Percentiles rank a stretch among this genome's conserved stretches.
These are phyloP conservation scores for Penicillium sp. DNA, from an alignment of 2,329 filamentous ascomycete species.

Conservation along the genomic window DNA sequence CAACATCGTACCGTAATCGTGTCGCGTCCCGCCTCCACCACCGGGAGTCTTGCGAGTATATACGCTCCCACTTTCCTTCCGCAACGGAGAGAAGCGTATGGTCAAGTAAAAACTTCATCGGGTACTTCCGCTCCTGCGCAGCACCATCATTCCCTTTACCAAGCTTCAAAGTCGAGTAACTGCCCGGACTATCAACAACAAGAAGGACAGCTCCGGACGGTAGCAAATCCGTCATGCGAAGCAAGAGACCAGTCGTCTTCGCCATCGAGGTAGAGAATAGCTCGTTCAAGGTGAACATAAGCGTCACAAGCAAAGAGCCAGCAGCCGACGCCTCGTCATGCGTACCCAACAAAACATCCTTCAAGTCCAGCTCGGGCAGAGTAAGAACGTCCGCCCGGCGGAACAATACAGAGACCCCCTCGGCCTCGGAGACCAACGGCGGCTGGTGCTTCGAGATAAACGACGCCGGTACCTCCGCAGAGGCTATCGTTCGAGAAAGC, in stretches of 20 bases:
- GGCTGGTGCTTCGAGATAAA: constrained; percentile 30
- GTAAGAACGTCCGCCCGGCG: constrained; percentile 52
- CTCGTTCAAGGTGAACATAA: constrained; percentile 95
- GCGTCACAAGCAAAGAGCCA: constrained; percentile 61
- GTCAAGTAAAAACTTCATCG: constrained; percentile 90
- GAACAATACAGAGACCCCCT: constrained; percentile 38
- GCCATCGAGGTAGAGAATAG: constrained; percentile 76
- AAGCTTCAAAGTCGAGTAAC: constrained; percentile 78
- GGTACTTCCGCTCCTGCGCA: constrained; percentile 61
- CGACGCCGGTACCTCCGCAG: constrained; percentile 28
- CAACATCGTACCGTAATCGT: constrained; percentile 72
- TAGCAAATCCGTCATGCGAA: constrained; percentile 61
- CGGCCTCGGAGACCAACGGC: constrained; percentile 24
- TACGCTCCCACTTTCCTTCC: constrained; percentile 64
- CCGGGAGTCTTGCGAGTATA: constrained; percentile 70
- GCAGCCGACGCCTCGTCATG: not conserved
- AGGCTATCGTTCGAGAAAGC: constrained; percentile 57
- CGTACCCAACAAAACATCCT: constrained; percentile 34
- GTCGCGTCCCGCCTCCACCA: constrained; percentile 74
- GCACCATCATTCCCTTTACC: constrained; percentile 51
- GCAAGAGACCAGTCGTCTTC: constrained; percentile 72
- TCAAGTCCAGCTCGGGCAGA: constrained; percentile 38
- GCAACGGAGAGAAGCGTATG: constrained; percentile 65
- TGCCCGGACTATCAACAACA: constrained; percentile 89
- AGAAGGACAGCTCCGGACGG: constrained; percentile 65